Conservation (phyloP, 2,329 filamentous ascomycete species). For the Neonectria magnoliae region DNA sequence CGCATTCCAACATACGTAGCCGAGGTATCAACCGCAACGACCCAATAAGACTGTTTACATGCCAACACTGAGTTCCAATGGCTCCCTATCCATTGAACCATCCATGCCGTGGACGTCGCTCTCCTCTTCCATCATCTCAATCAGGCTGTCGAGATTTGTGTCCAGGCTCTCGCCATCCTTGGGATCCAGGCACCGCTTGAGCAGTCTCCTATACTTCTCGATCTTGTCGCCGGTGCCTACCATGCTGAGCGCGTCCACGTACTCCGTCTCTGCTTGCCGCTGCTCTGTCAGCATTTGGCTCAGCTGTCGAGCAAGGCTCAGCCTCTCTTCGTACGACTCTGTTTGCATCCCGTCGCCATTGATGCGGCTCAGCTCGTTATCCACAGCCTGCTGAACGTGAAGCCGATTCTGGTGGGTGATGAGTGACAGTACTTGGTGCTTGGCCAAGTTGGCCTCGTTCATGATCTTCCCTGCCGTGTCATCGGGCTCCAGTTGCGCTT, state of each 20-base stretch:
- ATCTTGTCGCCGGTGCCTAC: conserved; percentile 79
- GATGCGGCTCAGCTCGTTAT: conserved; percentile 59
- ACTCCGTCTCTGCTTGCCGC: conserved; percentile 70
- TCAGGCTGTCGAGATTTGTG: conserved; percentile 67
- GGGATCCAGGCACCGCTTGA: conserved; percentile 74
- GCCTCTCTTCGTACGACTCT: conserved; percentile 63
- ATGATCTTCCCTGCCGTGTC: conserved; percentile 61
- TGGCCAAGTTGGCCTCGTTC: conserved; percentile 61
- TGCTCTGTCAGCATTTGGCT: conserved; percentile 67
- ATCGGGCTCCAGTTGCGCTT: conserved; percentile 64
- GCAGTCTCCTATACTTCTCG: conserved; percentile 75
- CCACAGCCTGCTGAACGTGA: conserved; percentile 62
- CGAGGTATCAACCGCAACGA: conserved; percentile 14
- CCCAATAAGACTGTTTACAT: conserved; percentile 33
- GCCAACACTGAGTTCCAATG: conserved; percentile 44
- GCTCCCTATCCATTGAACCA: conserved; percentile 42
- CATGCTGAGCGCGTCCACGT: conserved; percentile 73
- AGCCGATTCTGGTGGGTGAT: conserved; percentile 64
- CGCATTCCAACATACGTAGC: conserved; percentile 34
- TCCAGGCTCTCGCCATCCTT: conserved; percentile 76
- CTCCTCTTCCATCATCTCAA: conserved; percentile 72
- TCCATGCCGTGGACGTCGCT: conserved; percentile 56
- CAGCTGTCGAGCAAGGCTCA: conserved; percentile 68
- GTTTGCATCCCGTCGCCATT: conserved; percentile 59
- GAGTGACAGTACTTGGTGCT: conserved; percentile 60